Conservation (phyloP, 2,329 filamentous ascomycete species). For the Phaeosphaeria sp. region DNA sequence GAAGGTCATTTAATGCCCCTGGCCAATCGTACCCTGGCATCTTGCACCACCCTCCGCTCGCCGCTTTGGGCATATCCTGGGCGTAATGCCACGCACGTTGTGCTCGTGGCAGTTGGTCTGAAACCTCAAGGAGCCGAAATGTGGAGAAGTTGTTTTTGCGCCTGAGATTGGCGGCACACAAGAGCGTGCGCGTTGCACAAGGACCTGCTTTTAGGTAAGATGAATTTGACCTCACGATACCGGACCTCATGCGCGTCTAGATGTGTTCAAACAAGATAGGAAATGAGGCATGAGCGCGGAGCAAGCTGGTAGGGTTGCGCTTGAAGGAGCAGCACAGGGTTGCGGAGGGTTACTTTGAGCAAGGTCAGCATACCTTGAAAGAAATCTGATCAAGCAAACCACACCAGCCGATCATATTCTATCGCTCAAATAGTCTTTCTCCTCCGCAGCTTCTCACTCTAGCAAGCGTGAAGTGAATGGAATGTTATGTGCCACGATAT, state of each 20-base stretch:
- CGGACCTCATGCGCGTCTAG: not conserved
- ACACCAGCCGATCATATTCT: not conserved
- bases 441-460: not conserved
- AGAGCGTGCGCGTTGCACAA: not conserved
- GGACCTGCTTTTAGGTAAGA: not conserved
- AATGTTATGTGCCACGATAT: not conserved
- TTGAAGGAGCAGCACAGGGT: not conserved
- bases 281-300: not conserved
- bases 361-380: not conserved
- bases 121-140: not conserved
- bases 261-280: not conserved
- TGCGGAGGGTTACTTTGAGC: not conserved
- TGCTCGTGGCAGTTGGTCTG: slow-evolving; percentile 1
- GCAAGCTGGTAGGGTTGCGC: not conserved
- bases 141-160: slow-evolving; percentile 2
- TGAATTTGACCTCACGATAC: not conserved
- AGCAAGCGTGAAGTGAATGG: not conserved
- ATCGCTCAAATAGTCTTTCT: not conserved
- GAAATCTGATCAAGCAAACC: not conserved
- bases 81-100: slow-evolving; percentile 3
- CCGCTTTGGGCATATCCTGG: slow-evolving; percentile 2
- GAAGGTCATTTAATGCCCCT: slow-evolving; percentile 19
- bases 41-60: slow-evolving; percentile 11
- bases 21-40: slow-evolving; percentile 22
- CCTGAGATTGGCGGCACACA: not conserved